A percentile compares a stretch with the other conserved stretches of the same genome.
Evolutionary conservation across 2,329 filamentous ascomycete genomes (phyloP).

Genomic region (Penicillium vulpinum): DNA sequence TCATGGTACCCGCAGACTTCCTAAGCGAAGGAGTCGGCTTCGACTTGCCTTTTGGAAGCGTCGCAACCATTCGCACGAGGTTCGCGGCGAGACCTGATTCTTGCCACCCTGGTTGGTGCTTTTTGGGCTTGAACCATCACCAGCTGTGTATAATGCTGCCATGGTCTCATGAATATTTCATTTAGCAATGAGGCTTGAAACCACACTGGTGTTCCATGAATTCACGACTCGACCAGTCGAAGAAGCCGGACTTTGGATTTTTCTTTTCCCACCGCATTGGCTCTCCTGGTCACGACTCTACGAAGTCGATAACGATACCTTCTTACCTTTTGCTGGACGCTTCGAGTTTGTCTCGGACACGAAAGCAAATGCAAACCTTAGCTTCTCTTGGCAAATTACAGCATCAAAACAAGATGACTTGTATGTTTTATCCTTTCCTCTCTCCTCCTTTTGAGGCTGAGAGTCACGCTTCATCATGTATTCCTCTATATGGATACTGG

Average conservation of each 20-base stretch:
- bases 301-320: slow-evolving; percentile 14
- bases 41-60: slow-evolving; percentile 46
- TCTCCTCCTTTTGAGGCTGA: slow-evolving; percentile 5
- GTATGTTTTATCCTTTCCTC: slow-evolving; percentile 6
- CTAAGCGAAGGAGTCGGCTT: slow-evolving; percentile 41
- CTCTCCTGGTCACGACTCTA: slow-evolving; percentile 17
- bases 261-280: not conserved
- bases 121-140: slow-evolving; percentile 4
- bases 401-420: not conserved
- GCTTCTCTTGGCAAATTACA: not conserved
- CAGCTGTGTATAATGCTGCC: slow-evolving; percentile 22
- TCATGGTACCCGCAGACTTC: slow-evolving; percentile 28
- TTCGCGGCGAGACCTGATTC: slow-evolving; percentile 35
- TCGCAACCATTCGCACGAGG: slow-evolving; percentile 33
- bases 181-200: slow-evolving; percentile 26
- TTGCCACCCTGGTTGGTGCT: slow-evolving; percentile 9
- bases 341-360: not conserved
- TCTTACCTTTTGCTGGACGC: not conserved
- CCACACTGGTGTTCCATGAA: slow-evolving; percentile 33
- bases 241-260: slow-evolving; percentile 5
- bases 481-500: slow-evolving; percentile 5
- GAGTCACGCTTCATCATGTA: slow-evolving; percentile 1
- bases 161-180: slow-evolving; percentile 30
- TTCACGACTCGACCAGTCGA: slow-evolving; percentile 28
- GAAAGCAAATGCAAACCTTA: slow-evolving; percentile 9